Conservation (phyloP, 345 rosid genomes). For the Sisymbrium altissimum region DNA sequence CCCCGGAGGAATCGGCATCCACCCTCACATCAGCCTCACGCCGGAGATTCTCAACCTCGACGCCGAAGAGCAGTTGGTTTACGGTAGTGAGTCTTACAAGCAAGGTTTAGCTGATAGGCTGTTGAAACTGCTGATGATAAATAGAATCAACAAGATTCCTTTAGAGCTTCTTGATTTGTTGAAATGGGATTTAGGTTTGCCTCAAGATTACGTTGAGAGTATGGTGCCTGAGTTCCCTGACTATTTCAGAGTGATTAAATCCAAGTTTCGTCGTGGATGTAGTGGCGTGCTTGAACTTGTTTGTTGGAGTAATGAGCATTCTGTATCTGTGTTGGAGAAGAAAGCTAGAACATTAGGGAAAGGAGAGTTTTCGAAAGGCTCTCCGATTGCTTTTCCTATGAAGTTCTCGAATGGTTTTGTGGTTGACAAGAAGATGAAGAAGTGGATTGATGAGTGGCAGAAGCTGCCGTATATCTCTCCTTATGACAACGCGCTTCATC, state of each 20-base stretch:
- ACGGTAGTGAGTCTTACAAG: constrained; percentile 62
- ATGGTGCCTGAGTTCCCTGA: constrained; percentile 83
- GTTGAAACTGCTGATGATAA: constrained; percentile 67
- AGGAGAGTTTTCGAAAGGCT: constrained; percentile 40
- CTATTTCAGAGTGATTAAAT: constrained; percentile 53
- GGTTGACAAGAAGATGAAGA: constrained; percentile 74
- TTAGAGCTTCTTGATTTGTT: constrained; percentile 50
- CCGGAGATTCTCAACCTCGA: constrained; percentile 70
- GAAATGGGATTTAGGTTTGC: constrained; percentile 87
- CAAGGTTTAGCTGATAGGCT: constrained; percentile 66
- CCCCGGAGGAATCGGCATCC: constrained; percentile 71
- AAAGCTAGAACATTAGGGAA: constrained; percentile 34
- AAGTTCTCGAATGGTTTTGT: constrained; percentile 59
- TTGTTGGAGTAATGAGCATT: constrained; percentile 70
- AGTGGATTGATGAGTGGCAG: constrained; percentile 79
- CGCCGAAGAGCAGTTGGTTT: constrained; percentile 79
- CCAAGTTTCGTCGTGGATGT: neutral
- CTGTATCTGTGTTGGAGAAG: constrained; percentile 62
- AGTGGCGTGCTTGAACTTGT: constrained; percentile 62
- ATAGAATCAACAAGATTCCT: constrained; percentile 57
- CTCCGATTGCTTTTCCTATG: constrained; percentile 53
- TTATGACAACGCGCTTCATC: constrained; percentile 57
- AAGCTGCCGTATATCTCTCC: constrained; percentile 84
- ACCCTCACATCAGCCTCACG: constrained; percentile 82
- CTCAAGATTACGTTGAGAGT: constrained; percentile 46